Percentiles rank a stretch among this genome's conserved stretches.
These are phyloP conservation scores for Hyaloscypha bicolor DNA, from an alignment of 495 filamentous ascomycete genomes.

Conservation along the genomic window DNA sequence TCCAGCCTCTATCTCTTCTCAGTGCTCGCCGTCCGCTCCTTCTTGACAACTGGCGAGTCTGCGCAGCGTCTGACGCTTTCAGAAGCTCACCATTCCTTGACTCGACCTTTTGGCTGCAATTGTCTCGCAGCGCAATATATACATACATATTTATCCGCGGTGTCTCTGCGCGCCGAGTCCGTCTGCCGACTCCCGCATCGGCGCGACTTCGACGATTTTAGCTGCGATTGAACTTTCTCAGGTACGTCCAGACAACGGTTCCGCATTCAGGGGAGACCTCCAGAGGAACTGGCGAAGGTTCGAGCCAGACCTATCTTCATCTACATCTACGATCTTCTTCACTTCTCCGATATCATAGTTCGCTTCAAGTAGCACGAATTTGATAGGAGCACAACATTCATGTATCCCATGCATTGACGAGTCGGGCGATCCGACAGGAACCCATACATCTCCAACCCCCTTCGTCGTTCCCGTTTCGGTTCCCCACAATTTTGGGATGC, in stretches of 20 bases:
- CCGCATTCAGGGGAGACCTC: neutral
- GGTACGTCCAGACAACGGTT: neutral
- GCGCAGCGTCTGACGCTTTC: neutral
- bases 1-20: neutral
- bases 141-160: neutral
- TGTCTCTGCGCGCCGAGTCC: neutral
- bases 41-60: neutral
- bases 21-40: neutral
- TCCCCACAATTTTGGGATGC: neutral
- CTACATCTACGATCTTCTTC: neutral
- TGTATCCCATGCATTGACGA: constrained; percentile 8
- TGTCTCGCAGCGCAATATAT: neutral
- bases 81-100: neutral
- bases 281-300: neutral
- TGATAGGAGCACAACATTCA: neutral
- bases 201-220: neutral
- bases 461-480: constrained; percentile 3
- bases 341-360: neutral
- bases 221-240: neutral
- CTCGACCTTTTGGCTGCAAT: neutral
- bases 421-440: constrained; percentile 6
- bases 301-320: neutral
- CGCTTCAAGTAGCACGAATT: constrained; percentile 1
- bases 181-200: neutral
- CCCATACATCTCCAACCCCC: constrained; percentile 5